Base-by-base conservation (phyloP, 495 filamentous ascomycete genomes). In the Lophiostoma macrostomum region DNA sequence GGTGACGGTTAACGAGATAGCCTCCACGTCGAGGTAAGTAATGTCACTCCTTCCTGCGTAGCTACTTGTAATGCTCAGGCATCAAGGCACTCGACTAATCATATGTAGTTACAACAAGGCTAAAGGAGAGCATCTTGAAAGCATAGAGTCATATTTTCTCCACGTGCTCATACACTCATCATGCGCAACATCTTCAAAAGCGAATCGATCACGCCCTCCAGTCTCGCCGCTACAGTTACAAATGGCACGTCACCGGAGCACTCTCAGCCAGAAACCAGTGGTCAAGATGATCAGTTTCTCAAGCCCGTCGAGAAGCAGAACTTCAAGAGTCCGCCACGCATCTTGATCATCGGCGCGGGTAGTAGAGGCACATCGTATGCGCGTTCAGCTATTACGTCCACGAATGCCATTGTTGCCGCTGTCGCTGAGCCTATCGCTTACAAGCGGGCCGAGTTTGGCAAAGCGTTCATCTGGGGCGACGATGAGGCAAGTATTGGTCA, bases 321-420 rank as follows among this genome's bases (percentile, higher is more conserved):
- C 10, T 62, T 63, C 44, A 32, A 50, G 25, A 37, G 35, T 14
- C 60, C 63, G 8, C 64, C 67, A n/a, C 52, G 58, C 19, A 40
- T 94, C 61, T 75, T 96, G 39, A 76, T 97, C 56, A 86, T 96
- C 54, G 91, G 91, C 36, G 93, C 88, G 10, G 91, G 93, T 18
- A 89, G 86, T 14, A 81, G 91, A 4, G 91, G 91, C 35, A 77
- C 78, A 45, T 76, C 84, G 13, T 95, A 94, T 65, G 86, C 84
- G 7, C 66, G 71, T 31, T 81, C 85, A 40, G 13, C 47, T 18
- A 24, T 31, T 11, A 10, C 40, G n/a, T 59, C 34, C 8, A 46
- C 55, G 12, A 54, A 63, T 31, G 35, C 49, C 30, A 30, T 46
- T 50, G 60, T 64, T 51, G 79, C 78, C 7, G 86, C 88, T 27